Base-by-base conservation (phyloP, 2,329 filamentous ascomycete genomes). In the Penicillium sp. region DNA sequence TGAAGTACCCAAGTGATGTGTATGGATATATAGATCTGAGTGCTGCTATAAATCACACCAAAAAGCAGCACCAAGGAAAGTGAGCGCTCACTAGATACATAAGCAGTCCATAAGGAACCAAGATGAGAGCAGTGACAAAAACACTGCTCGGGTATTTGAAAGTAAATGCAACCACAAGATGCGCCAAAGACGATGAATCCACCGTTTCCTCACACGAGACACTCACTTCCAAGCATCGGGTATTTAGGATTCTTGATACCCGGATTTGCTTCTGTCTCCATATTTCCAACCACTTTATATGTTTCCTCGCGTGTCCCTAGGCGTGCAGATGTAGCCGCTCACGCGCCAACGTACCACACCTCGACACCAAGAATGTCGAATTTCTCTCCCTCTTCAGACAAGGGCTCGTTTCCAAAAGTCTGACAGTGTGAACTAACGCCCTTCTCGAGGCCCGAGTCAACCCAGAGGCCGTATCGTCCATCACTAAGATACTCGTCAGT, bases 291-390 rank as follows among this genome's bases (percentile, higher is more conserved):
- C 5, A 2, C 25, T 24, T 41, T 15, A 41, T 27, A 27, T 41
- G 18, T 37, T 37, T 10, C 20, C 15, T 18, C 4, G 32, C 7
- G 15, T 15, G 15, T 4, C 18, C 33, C 8, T 12, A 20, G 33
- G 4, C 4, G 20, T 37, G n/a, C 7, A 28, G 7, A 18, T 6
- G 12, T 4, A 15, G 6, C 31, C 25, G 25, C 28, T 67, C 49
- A 72, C 15, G 71, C 65, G 24, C 93, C 92, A 60, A 97, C 80
- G 65, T 88, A 90, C 93, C 93, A 98, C 9, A 97, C 72, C 73
- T 98, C 93, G 1, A 96, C 88, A 1, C 90, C 92, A 28, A 96
- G 67, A 10, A 98, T 82, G 52, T 89, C 88, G 65, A 97, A 98
- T 68, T 95, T 95, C 53, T 85, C 83, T 1, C 92, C 93, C 64